Conservation (phyloP, 345 rosid species). For the Theobroma cacao region DNA sequence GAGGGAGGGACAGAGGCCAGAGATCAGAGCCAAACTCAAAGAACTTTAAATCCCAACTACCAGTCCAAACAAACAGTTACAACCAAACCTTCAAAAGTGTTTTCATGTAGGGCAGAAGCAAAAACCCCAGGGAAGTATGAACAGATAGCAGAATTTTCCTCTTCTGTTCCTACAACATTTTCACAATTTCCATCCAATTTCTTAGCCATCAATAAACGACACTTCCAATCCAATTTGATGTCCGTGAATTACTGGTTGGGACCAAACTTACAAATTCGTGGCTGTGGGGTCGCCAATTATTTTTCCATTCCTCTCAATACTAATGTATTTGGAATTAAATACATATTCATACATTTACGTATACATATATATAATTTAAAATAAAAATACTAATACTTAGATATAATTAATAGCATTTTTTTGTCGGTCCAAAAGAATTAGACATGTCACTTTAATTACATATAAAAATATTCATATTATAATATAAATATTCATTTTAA, state of each 20-base stretch:
- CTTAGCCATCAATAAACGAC: background rate
- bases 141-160: background rate
- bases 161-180: background rate
- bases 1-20: background rate
- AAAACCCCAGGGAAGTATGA: background rate
- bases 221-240: background rate
- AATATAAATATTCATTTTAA: too few relatives aligned
- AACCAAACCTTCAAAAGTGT: slow-evolving; percentile 9
- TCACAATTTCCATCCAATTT: slow-evolving; percentile 1
- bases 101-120: background rate
- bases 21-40: background rate
- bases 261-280: background rate
- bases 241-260: background rate
- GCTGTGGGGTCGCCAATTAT: background rate
- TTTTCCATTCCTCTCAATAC: background rate
- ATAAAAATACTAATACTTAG: too few relatives aligned
- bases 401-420: background rate
- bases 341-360: background rate
- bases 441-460: too few relatives aligned
- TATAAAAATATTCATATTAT: too few relatives aligned
- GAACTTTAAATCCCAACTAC: background rate
- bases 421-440: too few relatives aligned
- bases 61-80: background rate
- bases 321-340: background rate
- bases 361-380: too few relatives aligned